Evolutionary conservation across 306 rosid genomes (phyloP), one percentile per base, ranked within the genome.

Genomic region (Malus sieversii): DNA sequence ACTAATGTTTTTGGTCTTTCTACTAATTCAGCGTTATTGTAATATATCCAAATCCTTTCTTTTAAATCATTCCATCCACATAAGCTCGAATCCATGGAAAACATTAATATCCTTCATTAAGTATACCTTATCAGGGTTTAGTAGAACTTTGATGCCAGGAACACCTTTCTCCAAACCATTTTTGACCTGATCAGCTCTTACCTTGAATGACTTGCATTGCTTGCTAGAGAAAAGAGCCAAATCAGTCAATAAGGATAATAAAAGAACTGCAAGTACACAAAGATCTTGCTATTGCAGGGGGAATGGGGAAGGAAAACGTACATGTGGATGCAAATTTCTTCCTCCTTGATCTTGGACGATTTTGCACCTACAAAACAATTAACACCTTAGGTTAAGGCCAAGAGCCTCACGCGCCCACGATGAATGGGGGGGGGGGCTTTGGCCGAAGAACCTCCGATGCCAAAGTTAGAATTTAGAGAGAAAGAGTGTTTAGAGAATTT

Each of bases 71-170:
- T 64, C 42, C 45, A 64, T 32, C 45, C 20, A 18, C 9, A 30
- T 32, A 32, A 64, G 35, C 45, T 20, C 66, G 8, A 48, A 71
- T n/a, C 3, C 40, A 55, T 12, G 66, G 18, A 14, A 51, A 67
- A 6, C 71, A 53, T 55, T 44, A 75, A 72, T n/a, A 68, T 52
- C 53, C 25, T 30, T 53, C 35, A 48, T 51, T 13, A 55, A 57
- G 64, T 59, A 30, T 87, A 90, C 99, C 97, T 87, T 89, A 15
- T 86, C 85, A 59, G 97, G 97, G 51, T 95, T 95, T 80, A 90
- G 33, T 42, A 74, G 64, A 82, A 90, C 96, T 46, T 58, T 69
- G 74, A 95, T 66, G 62, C 90, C 93, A 77, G 75, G 2, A 68
- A 68, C 73, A 8, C 81, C 79, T 22, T 74, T 68, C 90, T 87